Evolutionary conservation across 2,329 filamentous ascomycete genomes (phyloP).

Genomic region (Akanthomyces muscarius): DNA sequence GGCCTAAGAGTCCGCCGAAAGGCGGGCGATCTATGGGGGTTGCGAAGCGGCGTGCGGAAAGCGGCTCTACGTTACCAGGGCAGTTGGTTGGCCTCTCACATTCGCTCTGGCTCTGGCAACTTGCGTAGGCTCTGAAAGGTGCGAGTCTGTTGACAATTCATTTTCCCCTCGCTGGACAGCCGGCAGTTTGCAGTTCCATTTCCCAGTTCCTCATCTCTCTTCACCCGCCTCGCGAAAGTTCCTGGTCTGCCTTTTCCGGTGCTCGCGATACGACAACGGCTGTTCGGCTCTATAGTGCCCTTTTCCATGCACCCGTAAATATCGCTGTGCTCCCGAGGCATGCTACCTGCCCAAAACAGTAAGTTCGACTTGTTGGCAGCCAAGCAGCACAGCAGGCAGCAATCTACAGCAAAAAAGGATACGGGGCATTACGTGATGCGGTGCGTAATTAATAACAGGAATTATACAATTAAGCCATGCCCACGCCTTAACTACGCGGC

Average conservation of each 20-base stretch:
- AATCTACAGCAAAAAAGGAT: background rate
- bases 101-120: background rate
- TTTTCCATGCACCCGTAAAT: background rate
- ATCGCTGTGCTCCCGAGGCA: background rate
- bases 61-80: background rate
- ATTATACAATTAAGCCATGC: too few species aligned
- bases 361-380: background rate
- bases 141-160: background rate
- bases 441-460: background rate
- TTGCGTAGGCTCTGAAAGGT: background rate
- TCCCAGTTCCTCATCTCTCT: background rate
- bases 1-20: background rate
- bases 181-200: background rate
- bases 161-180: background rate
- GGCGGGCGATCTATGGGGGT: background rate
- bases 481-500: background rate
- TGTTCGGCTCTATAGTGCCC: slow-evolving; percentile 10
- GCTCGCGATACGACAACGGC: background rate
- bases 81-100: background rate
- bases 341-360: slow-evolving; percentile 14
- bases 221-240: background rate
- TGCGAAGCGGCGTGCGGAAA: background rate
- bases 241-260: background rate
- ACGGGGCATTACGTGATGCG: slow-evolving; percentile 1
- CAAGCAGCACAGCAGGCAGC: background rate